Evolutionary conservation across 2,329 filamentous ascomycete species (phyloP).

Genomic region (Diaporthe nobilis): DNA sequence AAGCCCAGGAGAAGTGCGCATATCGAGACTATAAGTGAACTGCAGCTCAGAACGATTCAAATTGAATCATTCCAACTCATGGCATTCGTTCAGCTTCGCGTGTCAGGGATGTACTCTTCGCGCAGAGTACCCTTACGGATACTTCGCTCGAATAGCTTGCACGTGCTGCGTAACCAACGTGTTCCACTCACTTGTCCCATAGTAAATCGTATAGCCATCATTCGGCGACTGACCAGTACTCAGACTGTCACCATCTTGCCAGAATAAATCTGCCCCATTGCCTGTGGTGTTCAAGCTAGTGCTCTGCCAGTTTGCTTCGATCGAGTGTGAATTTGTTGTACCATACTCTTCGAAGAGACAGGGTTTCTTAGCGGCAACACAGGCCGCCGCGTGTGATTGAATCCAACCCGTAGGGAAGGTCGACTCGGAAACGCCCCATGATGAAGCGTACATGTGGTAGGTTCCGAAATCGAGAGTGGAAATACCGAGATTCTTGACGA

Average conservation of each 20-base stretch:
- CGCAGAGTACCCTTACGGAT: not conserved
- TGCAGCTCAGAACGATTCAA: not conserved
- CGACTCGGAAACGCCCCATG: constrained; percentile 2
- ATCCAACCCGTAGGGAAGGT: constrained; percentile 36
- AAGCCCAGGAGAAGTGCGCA: too few relatives aligned
- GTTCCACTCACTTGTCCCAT: constrained; percentile 31
- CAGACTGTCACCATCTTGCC: constrained; percentile 38
- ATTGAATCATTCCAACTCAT: too few relatives aligned
- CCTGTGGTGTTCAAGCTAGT: constrained; percentile 12
- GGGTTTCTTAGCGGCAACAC: constrained; percentile 35
- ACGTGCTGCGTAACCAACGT: constrained; percentile 40
- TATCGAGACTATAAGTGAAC: not conserved
- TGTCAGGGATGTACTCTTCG: not conserved
- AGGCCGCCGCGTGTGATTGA: constrained; percentile 33
- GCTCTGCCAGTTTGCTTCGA: constrained; percentile 20
- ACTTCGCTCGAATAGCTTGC: constrained; percentile 25
- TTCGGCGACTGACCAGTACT: constrained; percentile 36
- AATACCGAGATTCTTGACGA: constrained; percentile 64
- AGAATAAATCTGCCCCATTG: constrained; percentile 39
- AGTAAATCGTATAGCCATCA: constrained; percentile 41
- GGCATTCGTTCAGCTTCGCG: not conserved
- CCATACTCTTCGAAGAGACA: constrained; percentile 41
- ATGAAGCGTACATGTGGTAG: constrained; percentile 55
- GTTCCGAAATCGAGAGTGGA: constrained; percentile 65
- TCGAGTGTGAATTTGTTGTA: not conserved